Conservation (phyloP, 2,329 filamentous ascomycete genomes). For the Colletotrichum plurivorum region DNA sequence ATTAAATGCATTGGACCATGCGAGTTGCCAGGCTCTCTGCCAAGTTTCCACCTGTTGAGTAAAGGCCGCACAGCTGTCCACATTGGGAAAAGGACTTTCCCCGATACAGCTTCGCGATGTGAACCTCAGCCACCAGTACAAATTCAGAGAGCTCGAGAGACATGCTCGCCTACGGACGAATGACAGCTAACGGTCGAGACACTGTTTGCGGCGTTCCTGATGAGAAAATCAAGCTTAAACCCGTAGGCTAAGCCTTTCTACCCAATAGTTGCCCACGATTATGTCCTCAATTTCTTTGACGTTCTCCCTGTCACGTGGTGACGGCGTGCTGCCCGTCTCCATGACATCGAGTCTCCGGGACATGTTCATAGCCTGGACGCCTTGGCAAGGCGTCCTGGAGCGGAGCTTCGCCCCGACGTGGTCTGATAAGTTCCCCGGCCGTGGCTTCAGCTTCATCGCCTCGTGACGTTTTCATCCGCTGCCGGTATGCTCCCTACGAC, state of each 20-base stretch:
- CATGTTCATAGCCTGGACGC: neutral
- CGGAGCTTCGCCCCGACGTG: neutral
- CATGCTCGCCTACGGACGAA: neutral
- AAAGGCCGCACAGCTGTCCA: too few species aligned
- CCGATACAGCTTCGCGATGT: too few species aligned
- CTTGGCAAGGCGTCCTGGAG: neutral
- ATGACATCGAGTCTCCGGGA: neutral
- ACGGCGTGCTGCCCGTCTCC: neutral
- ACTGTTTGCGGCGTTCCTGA: conserved; percentile 1
- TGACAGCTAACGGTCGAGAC: neutral
- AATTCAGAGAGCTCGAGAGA: neutral
- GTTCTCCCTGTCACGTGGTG: neutral
- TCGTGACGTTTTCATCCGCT: too few species aligned
- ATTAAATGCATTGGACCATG: too few species aligned
- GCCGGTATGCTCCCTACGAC: neutral
- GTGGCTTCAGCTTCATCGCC: neutral
- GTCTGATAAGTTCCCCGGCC: neutral
- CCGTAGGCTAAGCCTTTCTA: neutral
- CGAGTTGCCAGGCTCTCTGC: too few species aligned
- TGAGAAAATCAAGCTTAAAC: neutral
- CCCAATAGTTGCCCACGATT: neutral
- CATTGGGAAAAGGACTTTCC: too few species aligned
- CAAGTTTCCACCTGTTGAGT: too few species aligned
- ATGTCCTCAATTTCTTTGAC: neutral
- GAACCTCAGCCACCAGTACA: neutral